These are phyloP conservation scores for Protostelium mycophagum DNA, from an alignment of 78 protist species.

Conservation along the genomic window DNA sequence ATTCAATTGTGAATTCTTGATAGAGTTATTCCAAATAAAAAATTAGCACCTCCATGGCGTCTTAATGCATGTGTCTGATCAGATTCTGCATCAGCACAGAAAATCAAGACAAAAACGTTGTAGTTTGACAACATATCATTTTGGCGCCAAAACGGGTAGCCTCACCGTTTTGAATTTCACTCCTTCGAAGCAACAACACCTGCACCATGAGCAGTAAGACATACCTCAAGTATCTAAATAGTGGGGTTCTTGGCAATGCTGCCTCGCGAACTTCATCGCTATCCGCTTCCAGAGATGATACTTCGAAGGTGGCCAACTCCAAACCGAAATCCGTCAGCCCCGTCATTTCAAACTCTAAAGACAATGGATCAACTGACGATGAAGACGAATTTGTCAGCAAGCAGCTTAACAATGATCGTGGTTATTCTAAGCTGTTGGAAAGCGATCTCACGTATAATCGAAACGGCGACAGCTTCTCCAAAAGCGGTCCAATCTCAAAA, in stretches of 20 bases:
- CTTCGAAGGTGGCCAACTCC: not conserved
- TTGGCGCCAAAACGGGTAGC: not conserved
- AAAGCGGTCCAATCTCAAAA: not conserved
- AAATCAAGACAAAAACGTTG: too few species aligned
- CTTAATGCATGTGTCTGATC: too few species aligned
- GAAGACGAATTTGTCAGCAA: too few species aligned
- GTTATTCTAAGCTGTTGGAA: not conserved
- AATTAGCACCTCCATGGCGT: too few species aligned
- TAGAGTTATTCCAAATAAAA: too few species aligned
- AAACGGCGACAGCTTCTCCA: too few species aligned
- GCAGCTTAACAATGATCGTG: too few species aligned
- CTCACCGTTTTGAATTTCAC: not conserved
- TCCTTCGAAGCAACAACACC: not conserved
- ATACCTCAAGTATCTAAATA: not conserved
- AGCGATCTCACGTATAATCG: not conserved
- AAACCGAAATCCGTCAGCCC: not conserved
- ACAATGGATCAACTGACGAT: too few species aligned
- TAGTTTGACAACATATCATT: too few species aligned
- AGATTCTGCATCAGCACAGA: too few species aligned
- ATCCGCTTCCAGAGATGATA: not conserved
- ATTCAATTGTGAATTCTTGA: too few species aligned
- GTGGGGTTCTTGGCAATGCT: not conserved
- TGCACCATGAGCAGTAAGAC: not conserved
- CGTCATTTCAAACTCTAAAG: not conserved
- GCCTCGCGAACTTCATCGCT: not conserved